A percentile compares a stretch with the other conserved stretches of the same genome.
These are phyloP conservation scores for Coemansia sp. DNA, from an alignment of 192 early-diverging fungal genomes.

Conservation along the genomic window DNA sequence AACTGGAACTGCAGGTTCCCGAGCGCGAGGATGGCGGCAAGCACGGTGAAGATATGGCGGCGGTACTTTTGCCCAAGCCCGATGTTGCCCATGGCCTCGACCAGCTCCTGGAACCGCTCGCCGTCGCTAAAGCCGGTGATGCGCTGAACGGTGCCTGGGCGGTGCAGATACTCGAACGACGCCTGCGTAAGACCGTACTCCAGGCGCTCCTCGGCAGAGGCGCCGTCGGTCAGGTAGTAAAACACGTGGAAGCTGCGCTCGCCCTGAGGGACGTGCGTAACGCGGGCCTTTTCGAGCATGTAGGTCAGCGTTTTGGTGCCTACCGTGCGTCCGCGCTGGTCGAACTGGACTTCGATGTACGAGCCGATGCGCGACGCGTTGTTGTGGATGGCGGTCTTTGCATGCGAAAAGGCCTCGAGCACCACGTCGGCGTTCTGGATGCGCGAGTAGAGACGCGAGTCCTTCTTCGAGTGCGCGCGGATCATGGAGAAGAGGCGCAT, in stretches of 20 bases:
- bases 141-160: slow-evolving; percentile 56
- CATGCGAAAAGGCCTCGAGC: slow-evolving; percentile 85
- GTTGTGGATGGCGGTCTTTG: slow-evolving; percentile 68
- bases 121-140: slow-evolving; percentile 60
- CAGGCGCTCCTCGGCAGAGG: slow-evolving; percentile 67
- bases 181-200: slow-evolving; percentile 54
- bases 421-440: slow-evolving; percentile 67
- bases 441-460: slow-evolving; percentile 63
- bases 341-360: slow-evolving; percentile 86
- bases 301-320: slow-evolving; percentile 84
- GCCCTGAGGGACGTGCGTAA: slow-evolving; percentile 60
- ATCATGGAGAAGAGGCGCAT: slow-evolving; percentile 65
- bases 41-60: slow-evolving; percentile 77
- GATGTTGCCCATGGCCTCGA: slow-evolving; percentile 77
- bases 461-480: slow-evolving; percentile 69
- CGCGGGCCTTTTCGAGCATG: slow-evolving; percentile 82
- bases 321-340: slow-evolving; percentile 79
- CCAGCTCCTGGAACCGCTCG: slow-evolving; percentile 65
- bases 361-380: slow-evolving; percentile 82
- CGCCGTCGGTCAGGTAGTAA: slow-evolving; percentile 85
- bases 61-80: slow-evolving; percentile 80
- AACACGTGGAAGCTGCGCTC: slow-evolving; percentile 94
- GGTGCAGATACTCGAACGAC: slow-evolving; percentile 56
- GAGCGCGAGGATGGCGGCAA: slow-evolving; percentile 82
- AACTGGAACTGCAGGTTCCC: slow-evolving; percentile 85